These are phyloP conservation scores for Aaosphaeria arxii DNA, from an alignment of 2,329 filamentous ascomycete species.

Conservation along the genomic window DNA sequence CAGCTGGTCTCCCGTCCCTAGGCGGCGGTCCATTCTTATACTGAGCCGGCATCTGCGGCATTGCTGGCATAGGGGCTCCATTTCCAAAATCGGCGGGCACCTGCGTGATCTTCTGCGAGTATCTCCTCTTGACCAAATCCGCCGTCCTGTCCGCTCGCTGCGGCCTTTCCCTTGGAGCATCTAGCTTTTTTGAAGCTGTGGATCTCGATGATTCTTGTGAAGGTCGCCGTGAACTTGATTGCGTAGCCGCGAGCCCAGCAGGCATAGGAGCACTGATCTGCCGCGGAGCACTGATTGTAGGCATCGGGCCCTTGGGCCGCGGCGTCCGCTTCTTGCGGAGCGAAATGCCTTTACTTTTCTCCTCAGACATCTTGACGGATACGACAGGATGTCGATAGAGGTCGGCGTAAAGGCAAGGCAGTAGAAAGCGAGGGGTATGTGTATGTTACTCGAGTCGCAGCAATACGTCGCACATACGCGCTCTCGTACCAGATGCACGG, in stretches of 20 bases:
- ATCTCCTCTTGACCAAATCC: conserved; percentile 89
- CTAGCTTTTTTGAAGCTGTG: conserved; percentile 22
- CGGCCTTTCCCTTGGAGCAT: conserved; percentile 38
- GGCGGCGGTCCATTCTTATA: conserved; percentile 52
- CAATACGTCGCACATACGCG: background rate
- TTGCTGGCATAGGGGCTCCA: conserved; percentile 60
- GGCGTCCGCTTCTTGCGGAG: conserved; percentile 60
- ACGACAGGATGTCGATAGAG: conserved; percentile 5
- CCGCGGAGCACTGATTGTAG: conserved; percentile 50
- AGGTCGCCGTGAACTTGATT: conserved; percentile 34
- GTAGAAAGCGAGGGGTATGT: conserved; percentile 4
- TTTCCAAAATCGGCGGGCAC: conserved; percentile 67
- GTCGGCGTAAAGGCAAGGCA: background rate
- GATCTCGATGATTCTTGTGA: conserved; percentile 37
- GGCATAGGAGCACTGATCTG: conserved; percentile 49
- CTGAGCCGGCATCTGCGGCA: conserved; percentile 61
- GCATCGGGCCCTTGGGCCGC: conserved; percentile 46
- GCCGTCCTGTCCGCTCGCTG: conserved; percentile 55
- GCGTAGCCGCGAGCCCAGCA: conserved; percentile 21
- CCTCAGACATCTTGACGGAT: conserved; percentile 46
- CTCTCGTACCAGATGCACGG: conserved; percentile 7
- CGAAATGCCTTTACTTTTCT: conserved; percentile 54
- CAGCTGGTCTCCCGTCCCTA: conserved; percentile 47
- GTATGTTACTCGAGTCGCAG: background rate
- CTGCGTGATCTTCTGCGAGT: conserved; percentile 88